phyloP scores from a whole-genome alignment of 1,284 basidiomycete species.

The Sporisorium iseilematis-ciliati region DNA sequence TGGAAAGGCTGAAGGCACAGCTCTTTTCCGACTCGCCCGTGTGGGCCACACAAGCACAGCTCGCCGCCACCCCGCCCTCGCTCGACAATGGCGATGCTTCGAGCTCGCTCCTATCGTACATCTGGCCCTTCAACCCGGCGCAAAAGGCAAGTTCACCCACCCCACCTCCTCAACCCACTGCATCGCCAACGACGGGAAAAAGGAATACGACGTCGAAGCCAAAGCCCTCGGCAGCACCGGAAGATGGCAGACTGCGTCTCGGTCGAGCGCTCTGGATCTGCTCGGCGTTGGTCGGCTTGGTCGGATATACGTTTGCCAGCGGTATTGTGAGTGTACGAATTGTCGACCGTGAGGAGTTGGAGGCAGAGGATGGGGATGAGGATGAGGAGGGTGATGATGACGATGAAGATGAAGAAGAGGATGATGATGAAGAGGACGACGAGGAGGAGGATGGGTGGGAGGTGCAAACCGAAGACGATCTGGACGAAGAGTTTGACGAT shows the following conservation, averaged over 20 bases:
- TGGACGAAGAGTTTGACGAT: constrained; percentile 24
- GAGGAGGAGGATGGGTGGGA: constrained; percentile 24
- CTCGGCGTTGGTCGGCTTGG: constrained; percentile 54
- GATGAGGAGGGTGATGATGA: constrained; percentile 33
- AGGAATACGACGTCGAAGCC: not conserved
- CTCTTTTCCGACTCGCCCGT: constrained; percentile 22
- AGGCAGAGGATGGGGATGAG: constrained; percentile 26
- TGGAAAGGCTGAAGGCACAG: constrained; percentile 16
- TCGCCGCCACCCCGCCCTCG: constrained; percentile 3
- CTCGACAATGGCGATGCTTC: not conserved
- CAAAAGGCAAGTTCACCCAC: constrained; percentile 41
- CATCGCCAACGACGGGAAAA: not conserved
- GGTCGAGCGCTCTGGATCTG: constrained; percentile 56
- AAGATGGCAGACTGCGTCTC: constrained; percentile 37
- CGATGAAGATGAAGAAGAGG: not conserved
- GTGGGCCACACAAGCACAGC: constrained; percentile 22
- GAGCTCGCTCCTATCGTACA: constrained; percentile 11
- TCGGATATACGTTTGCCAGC: constrained; percentile 58
- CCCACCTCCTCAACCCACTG: not conserved
- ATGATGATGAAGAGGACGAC: constrained; percentile 11
- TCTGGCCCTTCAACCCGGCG: constrained; percentile 29
- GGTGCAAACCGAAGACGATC: constrained; percentile 24
- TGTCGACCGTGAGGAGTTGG: constrained; percentile 24
- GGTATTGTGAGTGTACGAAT: constrained; percentile 60
- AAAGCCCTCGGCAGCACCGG: constrained; percentile 6